Base-by-base conservation (phyloP, 768 basidiomycete genomes). In the Melanogaster broomeanus region DNA sequence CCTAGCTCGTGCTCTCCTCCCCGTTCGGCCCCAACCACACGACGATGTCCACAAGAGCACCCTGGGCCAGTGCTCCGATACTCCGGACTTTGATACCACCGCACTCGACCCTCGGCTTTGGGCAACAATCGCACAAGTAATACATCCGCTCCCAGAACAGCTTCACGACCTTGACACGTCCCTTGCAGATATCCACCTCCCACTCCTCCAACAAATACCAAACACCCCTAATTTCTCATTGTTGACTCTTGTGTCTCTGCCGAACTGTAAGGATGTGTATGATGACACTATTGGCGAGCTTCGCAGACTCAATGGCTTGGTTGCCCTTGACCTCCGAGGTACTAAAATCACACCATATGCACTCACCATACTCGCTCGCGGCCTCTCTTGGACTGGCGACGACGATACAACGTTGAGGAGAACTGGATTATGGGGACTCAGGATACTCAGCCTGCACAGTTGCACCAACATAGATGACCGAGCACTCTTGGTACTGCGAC, bases 111-210 rank as follows among this genome's bases (percentile, higher is more conserved):
- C 88, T 2, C 71, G 76, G 11, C 67, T 86, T 13, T 90, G 88
- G 86, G 80, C 77, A 0, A 70, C 77, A 18, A 51, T 91, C 38
- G 72, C 78, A 5, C 89, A 88, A 60, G 59, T 88, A 83, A 83
- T 60, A 11, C 55, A 70, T 61, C 77, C 58, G 51, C 74, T 89
- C 7, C 87, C 89, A 0, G 30, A 64, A 0, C 44, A 46, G n/a
- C 49, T 49, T 30, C 41, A 51, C 40, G 57, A 65, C 39, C 21
- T 71, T 82, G 48, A 65, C 18, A 63, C 87, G 15, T 77, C 83
- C 3, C 77, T 89, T 25, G 69, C 76, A 1, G 82, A 88, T 59
- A 60, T 61, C 6, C 74, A 82, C 54, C 67, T 86, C 0, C 79
- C 78, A 3, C 68, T 80, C 13, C 76, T 90, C 12, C 87, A 88